Conservation (phyloP, 129 eudicot species). For the Dittrichia graveolens region DNA sequence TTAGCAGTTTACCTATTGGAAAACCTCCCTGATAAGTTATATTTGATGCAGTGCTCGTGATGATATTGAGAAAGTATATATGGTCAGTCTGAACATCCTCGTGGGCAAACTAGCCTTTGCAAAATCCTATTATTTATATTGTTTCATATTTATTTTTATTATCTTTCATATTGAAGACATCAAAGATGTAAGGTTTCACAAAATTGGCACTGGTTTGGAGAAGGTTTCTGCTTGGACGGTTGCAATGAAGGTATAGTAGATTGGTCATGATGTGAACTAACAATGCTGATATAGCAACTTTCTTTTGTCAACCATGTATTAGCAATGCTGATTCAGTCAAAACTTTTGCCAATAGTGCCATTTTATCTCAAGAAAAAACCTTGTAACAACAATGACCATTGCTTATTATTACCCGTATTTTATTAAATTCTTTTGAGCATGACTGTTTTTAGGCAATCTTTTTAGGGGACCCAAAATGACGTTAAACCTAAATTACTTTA, state of each 20-base stretch:
- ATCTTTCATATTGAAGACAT: slow-evolving; percentile 82
- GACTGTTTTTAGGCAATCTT: neutral
- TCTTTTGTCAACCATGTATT: neutral
- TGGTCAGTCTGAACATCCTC: slow-evolving; percentile 54
- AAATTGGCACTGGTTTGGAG: slow-evolving; percentile 91
- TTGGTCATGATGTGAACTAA: slow-evolving; percentile 3
- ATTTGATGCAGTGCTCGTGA: slow-evolving; percentile 71
- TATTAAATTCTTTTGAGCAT: neutral
- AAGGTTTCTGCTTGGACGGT: slow-evolving; percentile 67
- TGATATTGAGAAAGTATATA: slow-evolving; percentile 81
- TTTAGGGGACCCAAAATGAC: neutral
- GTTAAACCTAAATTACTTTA: neutral
- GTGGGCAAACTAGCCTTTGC: neutral
- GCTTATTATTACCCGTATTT: neutral
- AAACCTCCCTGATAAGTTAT: slow-evolving; percentile 21
- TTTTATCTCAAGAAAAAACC: neutral
- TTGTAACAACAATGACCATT: neutral
- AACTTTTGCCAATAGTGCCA: neutral
- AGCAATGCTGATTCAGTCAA: neutral
- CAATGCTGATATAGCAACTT: neutral
- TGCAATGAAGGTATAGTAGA: slow-evolving; percentile 75
- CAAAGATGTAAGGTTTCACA: slow-evolving; percentile 93
- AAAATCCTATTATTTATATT: neutral
- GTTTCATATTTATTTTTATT: neutral
- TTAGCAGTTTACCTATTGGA: neutral